Evolutionary conservation across 2,329 filamentous ascomycete genomes (phyloP), one percentile per base, ranked within the genome.

Genomic region (Tricladium varicosporioides): DNA sequence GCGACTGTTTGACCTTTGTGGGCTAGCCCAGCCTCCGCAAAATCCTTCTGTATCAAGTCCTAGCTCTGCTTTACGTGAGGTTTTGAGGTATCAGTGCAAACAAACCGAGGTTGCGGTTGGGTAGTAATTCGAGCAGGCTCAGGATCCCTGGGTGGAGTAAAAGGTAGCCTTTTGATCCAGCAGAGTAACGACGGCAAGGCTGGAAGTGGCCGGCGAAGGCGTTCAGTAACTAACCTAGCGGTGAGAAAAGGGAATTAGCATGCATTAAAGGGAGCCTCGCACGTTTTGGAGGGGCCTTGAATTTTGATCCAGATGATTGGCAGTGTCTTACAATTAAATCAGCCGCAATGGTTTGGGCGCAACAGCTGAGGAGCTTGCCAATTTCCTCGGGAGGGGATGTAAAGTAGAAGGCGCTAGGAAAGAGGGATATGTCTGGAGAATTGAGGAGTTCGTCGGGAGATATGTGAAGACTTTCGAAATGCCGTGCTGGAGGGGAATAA

Each of bases 321-420:
- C 27, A 51, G 51, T 57, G 53, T 61, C 59, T 59, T 59, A 59
- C 57, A 51, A 46, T 42, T 43, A 51, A 51, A 27, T 45, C 52
- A 54, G 47, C 53, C 45, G 55, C 44, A 49, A 44, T n/a, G 40
- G n/a, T 19, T 27, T 16, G 19, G 14, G 27, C 44, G 56, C 16
- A 40, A 40, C 36, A 40, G 36, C n/a, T 40, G 36, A 40, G 10
- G 9, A n/a, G 36, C 36, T 4, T 40, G 16, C 36, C 31, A 47
- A 48, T 54, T 18, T 54, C 47, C 51, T 42, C 22, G 40, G 51
- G 2, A 43, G 8, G 14, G 15, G 51, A 14, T 13, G 42, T n/a
- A 46, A n/a, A 43, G 42, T 14, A 19, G n/a, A 10, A 22, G 11
- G 50, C 16, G 16, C 18, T 15, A 27, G 18, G n/a, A 50, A 4